These are phyloP conservation scores for Amaranthus palmeri DNA, from an alignment of 148 eudicot species.

Conservation along the genomic window DNA sequence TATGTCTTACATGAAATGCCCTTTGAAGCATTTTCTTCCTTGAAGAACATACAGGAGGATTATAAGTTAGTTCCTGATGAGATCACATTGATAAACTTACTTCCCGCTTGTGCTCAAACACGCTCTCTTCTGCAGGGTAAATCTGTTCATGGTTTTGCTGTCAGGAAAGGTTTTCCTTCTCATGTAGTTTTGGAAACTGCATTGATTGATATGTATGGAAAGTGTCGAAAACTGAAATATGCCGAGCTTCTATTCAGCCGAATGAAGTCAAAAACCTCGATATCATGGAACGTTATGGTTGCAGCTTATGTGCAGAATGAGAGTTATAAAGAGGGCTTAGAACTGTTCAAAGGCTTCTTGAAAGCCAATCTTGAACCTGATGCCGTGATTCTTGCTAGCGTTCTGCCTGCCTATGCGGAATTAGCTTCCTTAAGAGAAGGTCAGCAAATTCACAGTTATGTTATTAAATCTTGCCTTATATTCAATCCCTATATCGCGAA, in stretches of 20 bases:
- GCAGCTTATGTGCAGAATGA: conserved; percentile 53
- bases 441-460: conserved; percentile 55
- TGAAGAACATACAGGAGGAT: conserved; percentile 46
- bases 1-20: conserved; percentile 36
- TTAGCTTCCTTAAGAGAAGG: conserved; percentile 49
- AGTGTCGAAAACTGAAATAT: conserved; percentile 31
- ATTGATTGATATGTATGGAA: conserved; percentile 59
- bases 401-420: conserved; percentile 61
- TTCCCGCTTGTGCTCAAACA: conserved; percentile 54
- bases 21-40: conserved; percentile 40
- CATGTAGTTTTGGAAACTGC: conserved; percentile 54
- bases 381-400: conserved; percentile 41
- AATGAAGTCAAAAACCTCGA: conserved; percentile 35
- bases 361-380: conserved; percentile 40
- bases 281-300: conserved; percentile 65
- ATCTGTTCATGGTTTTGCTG: conserved; percentile 47
- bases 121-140: conserved; percentile 42
- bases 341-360: conserved; percentile 30
- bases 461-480: conserved; percentile 24
- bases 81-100: conserved; percentile 50
- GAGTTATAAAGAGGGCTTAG: conserved; percentile 38
- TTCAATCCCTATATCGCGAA: conserved; percentile 39
- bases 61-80: conserved; percentile 45
- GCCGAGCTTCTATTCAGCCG: conserved; percentile 36
- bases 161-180: conserved; percentile 37